Base-by-base conservation (phyloP, 495 filamentous ascomycete species). In the Xylaria nigripes region DNA sequence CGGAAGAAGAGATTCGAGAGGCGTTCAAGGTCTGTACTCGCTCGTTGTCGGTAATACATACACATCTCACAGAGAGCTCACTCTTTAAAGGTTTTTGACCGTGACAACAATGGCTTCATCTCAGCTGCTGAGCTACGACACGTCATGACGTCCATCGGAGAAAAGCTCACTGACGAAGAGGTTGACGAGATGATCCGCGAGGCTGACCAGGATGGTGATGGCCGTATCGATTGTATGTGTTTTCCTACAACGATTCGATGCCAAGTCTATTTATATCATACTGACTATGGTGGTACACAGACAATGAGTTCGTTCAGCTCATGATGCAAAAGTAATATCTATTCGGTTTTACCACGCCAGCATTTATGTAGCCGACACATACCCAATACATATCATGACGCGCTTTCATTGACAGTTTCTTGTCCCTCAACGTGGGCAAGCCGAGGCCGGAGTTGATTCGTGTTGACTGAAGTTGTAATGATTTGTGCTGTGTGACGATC, bases 161-260 rank as follows among this genome's bases (percentile, higher is more conserved):
- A 98, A 85, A 97, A 96, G 79, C 80, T 98, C 71, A 97, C 94
- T 50, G 94, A 98, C 68, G 93, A 98, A 66, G 94, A 98, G 77
- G 93, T 98, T 51, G 94, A 98, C 67, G 93, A 97, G 84, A 97
- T 98, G 93, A 98, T 98, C 72, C 83, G 93, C 60, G 93, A 98
- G 78, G 94, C 93, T 61, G 93, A 98, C 71, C 94, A 97, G 79
- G 92, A 98, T 71, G 93, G 93, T 60, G 93, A 98, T 73, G 93
- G 91, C 57, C 75, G 76, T 56, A 98, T 98, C 67, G 93, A 98
- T 74, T 98, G 93, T 98, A 73, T 38, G 77, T 63, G 18, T 8
- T 50, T 19, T 54, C 27, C 18, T 21, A 24, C 18, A 13, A 27
- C 30, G 48, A 34, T 29, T 27, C 46, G 10, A 3, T 4, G 23